Evolutionary conservation across 345 rosid genomes (phyloP).

Genomic region (Pseudoturritis turrita): DNA sequence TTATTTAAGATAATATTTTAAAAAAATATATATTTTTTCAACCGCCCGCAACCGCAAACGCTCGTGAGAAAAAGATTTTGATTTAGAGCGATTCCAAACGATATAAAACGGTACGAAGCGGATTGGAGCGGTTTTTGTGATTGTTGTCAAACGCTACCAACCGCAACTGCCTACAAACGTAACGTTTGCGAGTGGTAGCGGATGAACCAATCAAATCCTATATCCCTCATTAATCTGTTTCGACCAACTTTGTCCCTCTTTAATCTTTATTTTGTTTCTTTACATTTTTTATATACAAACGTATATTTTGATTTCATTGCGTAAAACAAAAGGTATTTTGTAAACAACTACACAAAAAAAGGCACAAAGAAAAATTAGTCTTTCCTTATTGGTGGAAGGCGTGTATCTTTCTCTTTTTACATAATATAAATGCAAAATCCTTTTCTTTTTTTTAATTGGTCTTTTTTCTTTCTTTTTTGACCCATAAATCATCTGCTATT

Average conservation of each 20-base stretch:
- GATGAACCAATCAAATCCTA: too few relatives aligned
- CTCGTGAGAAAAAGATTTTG: too few relatives aligned
- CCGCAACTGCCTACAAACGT: too few relatives aligned
- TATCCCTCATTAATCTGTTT: background rate
- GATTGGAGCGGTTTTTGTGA: too few relatives aligned
- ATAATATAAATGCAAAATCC: background rate
- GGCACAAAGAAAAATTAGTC: background rate
- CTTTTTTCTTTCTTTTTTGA: background rate
- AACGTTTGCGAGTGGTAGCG: too few relatives aligned
- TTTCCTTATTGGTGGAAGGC: background rate
- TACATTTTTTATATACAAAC: background rate
- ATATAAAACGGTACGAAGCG: too few relatives aligned
- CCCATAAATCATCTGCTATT: background rate
- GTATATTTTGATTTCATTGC: conserved; percentile 15
- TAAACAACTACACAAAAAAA: background rate
- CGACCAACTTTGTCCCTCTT: conserved; percentile 20
- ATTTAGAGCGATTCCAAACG: too few relatives aligned
- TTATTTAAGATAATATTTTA: too few relatives aligned
- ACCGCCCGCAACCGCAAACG: too few relatives aligned
- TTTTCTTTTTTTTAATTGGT: too few relatives aligned
- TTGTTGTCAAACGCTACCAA: too few relatives aligned
- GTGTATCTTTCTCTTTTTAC: background rate
- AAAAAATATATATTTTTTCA: too few relatives aligned
- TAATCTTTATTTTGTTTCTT: conserved; percentile 9
- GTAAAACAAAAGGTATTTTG: conserved; percentile 18